phyloP scores from a whole-genome alignment of 192 early-diverging fungal genomes.

The Powellomyces hirtus region DNA sequence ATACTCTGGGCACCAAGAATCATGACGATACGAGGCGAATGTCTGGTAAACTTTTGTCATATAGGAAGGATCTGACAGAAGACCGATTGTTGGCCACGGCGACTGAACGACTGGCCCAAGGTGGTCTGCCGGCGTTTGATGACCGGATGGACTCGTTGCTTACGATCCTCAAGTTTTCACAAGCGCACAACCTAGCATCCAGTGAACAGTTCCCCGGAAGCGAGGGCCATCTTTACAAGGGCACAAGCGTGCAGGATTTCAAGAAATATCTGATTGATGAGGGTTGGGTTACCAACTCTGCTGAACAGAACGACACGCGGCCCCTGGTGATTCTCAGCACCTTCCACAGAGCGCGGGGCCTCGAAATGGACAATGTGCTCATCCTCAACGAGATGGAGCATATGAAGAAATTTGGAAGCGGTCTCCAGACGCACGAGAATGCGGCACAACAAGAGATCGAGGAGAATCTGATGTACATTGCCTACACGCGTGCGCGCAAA shows the following conservation, averaged over 20 bases:
- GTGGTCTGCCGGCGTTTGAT: slow-evolving; percentile 13
- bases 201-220: neutral
- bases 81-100: neutral
- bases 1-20: neutral
- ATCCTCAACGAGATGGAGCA: slow-evolving; percentile 29
- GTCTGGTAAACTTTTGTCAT: neutral
- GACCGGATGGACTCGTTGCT: slow-evolving; percentile 23
- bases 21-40: neutral
- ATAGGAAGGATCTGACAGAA: neutral
- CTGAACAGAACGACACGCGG: neutral
- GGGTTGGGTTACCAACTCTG: neutral
- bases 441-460: neutral
- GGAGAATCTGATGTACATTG: slow-evolving; percentile 27
- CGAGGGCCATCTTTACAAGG: neutral
- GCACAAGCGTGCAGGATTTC: slow-evolving; percentile 3
- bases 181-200: neutral
- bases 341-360: slow-evolving; percentile 25
- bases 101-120: neutral
- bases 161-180: neutral
- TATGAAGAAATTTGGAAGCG: neutral
- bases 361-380: slow-evolving; percentile 22
- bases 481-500: slow-evolving; percentile 19
- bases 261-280: neutral
- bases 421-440: neutral
- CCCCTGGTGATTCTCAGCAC: slow-evolving; percentile 19